phyloP scores from a whole-genome alignment of 2,329 filamentous ascomycete genomes.

The Parastagonospora avenae region DNA sequence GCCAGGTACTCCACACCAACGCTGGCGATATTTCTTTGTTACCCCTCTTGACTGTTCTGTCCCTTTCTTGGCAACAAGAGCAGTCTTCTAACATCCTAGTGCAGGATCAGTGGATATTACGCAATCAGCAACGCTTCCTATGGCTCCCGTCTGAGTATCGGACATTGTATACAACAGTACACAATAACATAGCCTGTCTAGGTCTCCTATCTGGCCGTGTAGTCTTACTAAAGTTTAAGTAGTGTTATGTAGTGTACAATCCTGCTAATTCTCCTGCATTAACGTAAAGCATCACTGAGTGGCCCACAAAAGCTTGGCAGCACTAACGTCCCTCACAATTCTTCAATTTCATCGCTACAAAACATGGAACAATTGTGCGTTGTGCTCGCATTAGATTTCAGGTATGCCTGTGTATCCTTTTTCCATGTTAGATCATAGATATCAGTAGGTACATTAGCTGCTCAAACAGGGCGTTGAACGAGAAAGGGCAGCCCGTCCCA shows the following conservation, averaged over 20 bases:
- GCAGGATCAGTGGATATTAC: constrained; percentile 12
- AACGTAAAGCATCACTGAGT: no score
- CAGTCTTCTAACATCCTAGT: constrained; percentile 2
- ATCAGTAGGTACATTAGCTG: no score
- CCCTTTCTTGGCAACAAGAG: neutral
- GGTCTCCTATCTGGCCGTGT: constrained; percentile 10
- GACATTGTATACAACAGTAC: constrained; percentile 1
- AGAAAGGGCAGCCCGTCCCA: no score
- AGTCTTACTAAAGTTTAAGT: constrained; percentile 8
- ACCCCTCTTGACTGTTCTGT: neutral
- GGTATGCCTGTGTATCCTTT: no score
- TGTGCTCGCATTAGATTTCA: no score
- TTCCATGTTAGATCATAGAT: no score
- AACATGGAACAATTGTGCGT: no score
- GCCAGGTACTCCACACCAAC: constrained; percentile 6
- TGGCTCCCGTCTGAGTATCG: constrained; percentile 18
- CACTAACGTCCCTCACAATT: no score
- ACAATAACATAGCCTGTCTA: constrained; percentile 9
- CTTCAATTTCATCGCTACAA: no score
- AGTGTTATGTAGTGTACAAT: constrained; percentile 1
- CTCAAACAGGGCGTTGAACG: no score
- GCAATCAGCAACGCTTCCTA: constrained; percentile 9
- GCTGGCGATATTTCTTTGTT: constrained; percentile 5
- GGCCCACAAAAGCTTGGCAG: no score
- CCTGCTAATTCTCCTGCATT: no score